A percentile compares a stretch with the other conserved stretches of the same genome.
Evolutionary conservation across 805 yeast genomes (phyloP).

Genomic region (Zygosaccharomyces rouxii): DNA sequence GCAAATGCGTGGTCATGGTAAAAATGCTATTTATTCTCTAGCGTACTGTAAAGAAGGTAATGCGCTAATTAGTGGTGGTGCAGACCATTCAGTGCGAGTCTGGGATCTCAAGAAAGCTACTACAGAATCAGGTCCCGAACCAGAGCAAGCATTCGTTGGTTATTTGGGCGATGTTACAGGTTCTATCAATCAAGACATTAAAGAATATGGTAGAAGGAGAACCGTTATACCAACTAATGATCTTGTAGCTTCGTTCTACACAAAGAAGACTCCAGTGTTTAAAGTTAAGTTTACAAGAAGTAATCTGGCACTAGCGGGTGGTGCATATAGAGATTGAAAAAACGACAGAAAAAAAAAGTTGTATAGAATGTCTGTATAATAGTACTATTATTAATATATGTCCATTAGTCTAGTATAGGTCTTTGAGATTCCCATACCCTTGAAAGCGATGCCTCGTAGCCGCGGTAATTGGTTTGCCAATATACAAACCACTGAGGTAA

Average conservation of each 20-base stretch:
- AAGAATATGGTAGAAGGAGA: conserved; percentile 50
- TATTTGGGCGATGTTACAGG: conserved; percentile 35
- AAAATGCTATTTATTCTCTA: conserved; percentile 77
- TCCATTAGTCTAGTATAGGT: conserved; percentile 18
- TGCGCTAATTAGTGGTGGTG: conserved; percentile 85
- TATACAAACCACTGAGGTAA: conserved; percentile 30
- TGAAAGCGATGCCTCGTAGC: conserved; percentile 14
- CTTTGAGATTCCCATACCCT: conserved; percentile 25
- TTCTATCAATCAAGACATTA: conserved; percentile 37
- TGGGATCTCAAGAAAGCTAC: conserved; percentile 94
- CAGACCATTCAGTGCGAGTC: conserved; percentile 87
- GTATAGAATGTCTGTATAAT: conserved; percentile 1
- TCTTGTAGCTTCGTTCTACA: conserved; percentile 88
- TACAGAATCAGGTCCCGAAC: conserved; percentile 68
- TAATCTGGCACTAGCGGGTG: conserved; percentile 88
- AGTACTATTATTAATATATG: conserved; percentile 1
- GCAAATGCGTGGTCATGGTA: conserved; percentile 92
- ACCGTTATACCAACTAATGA: conserved; percentile 82
- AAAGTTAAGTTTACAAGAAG: conserved; percentile 88
- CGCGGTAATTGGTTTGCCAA: conserved; percentile 31
- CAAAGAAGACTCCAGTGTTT: conserved; percentile 91
- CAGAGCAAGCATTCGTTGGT: conserved; percentile 57
- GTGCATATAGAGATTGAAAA: conserved; percentile 60
- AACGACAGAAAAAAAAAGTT: not conserved
- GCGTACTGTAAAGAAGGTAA: conserved; percentile 84